Base-by-base conservation (phyloP, 352 stramenopile genomes). In the Globisporangium cylindrosporum region DNA sequence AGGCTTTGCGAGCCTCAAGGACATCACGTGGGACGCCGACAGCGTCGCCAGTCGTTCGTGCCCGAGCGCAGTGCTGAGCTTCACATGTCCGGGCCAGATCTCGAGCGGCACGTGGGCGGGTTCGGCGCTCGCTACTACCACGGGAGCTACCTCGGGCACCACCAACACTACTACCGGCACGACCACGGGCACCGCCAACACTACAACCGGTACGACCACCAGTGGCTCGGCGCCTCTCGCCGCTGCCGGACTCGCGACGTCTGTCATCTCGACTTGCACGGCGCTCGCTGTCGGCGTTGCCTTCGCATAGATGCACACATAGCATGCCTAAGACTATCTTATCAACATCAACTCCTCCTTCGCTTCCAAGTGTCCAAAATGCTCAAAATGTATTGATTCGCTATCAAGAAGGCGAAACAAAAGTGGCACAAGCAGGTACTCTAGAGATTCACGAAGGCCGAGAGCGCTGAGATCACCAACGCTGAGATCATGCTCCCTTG, bases 31-130 rank as follows among this genome's bases (percentile, higher is more conserved):
- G 18, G 27, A 32, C 9, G 25, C 36, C 22, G 56, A 41, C 14
- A 64, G 67, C 27, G 66, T 73, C 29, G 46, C 46, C 20, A 62
- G 22, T 1, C 38, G 41, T 29, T 60, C 70, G 48, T 64, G 60
- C 2, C 69, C 67, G 1, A 68, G 61, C 4, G 22, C 43, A 5
- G 49, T 66, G 62, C 59, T 49, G 58, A 48, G 38, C 34, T 63
- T 53, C 58, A 63, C 34, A 32, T 63, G 58, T 43, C 32, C 58
- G 12, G 48, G 22, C 10, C 58, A 63, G n/a, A 25, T 20, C 34
- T 53, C 58, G 18, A 63, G 58, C 22, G 58, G 38, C 18, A 63
- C 34, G 4, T 63, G 58, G 58, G 58, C 12, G 12, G 38, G 58
- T 20, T 27, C 29, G 22, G 48, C 24, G 3, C 12, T 63, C 27